Base-by-base conservation (phyloP, 805 yeast genomes). In the Candida stauntonica region DNA sequence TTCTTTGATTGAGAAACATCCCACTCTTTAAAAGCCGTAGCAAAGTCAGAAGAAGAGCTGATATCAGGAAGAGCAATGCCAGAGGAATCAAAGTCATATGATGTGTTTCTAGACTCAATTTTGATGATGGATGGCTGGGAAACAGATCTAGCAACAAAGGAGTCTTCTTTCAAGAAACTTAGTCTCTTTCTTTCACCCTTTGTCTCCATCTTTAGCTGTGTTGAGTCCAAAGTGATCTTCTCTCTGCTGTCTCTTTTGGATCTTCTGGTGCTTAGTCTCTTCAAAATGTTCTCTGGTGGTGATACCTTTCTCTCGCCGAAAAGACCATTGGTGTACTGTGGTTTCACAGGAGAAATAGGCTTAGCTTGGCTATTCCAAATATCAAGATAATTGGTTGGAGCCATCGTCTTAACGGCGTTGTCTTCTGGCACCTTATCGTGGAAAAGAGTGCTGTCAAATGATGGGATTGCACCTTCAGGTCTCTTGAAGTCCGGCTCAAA, bases 31-130 rank as follows among this genome's bases (percentile, higher is more conserved):
- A 73, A 70, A 31, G 70, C 71, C 33, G 57, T 56, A 33, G 63
- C 75, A 51, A 73, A 67, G 13, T 72, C 77, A 3, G 77, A 71
- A 31, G 70, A 72, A 26, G 62, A 63, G 1, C 75, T 65, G 19
- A 71, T 35, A 43, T 73, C 73, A 4, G 78, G 78, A 35, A 73
- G 58, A 29, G 27, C 39, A 27, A 38, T 7, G 6, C 37, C 49
- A 3, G 48, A 43, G 7, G 16, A 7, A n/a, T 41, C 42, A 11
- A 41, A 28, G 21, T 31, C 23, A 13, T 40, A 11, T 1, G 58
- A 53, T 9, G 45, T 47, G 41, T 49, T 47, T 38, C 50, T 46
- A 6, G 55, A 43, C 12, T 46, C 48, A 5, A 47, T 17, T 20
- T 46, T 48, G 33, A 55, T 45, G n/a, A 31, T 44, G 1, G 57